Evolutionary conservation across 345 rosid species (phyloP).

Genomic region (Eutrema japonicum): DNA sequence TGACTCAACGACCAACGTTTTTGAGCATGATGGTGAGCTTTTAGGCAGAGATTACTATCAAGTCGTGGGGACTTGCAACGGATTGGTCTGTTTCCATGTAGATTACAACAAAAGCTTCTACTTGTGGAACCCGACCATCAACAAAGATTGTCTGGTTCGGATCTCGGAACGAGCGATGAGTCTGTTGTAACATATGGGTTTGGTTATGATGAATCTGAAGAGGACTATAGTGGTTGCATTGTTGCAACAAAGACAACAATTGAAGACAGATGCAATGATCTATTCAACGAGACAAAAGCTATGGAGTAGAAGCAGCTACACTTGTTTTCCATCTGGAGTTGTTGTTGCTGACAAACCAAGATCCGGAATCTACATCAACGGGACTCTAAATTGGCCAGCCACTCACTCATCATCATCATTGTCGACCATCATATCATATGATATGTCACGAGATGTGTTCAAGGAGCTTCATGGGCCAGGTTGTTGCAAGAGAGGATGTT

Average conservation of each 20-base stretch:
- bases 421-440: constrained; percentile 39
- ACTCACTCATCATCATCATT: constrained; percentile 13
- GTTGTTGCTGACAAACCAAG: constrained; percentile 27
- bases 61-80: constrained; percentile 50
- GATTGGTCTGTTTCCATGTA: constrained; percentile 44
- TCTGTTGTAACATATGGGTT: constrained; percentile 38
- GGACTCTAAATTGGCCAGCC: constrained; percentile 44
- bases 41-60: constrained; percentile 46
- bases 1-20: constrained; percentile 11
- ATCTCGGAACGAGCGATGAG: constrained; percentile 22
- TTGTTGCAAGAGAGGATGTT: constrained; percentile 38
- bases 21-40: constrained; percentile 41
- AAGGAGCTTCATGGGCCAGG: constrained; percentile 24
- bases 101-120: constrained; percentile 34
- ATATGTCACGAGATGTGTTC: constrained; percentile 41
- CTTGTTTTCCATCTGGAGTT: constrained; percentile 20
- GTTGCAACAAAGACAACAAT: constrained; percentile 27
- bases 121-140: constrained; percentile 49
- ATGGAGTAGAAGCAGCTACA: constrained; percentile 39
- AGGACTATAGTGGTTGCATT: constrained; percentile 44
- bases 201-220: constrained; percentile 44
- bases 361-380: constrained; percentile 41
- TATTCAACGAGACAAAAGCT: constrained; percentile 37
- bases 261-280: constrained; percentile 27
- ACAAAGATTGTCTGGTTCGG: constrained; percentile 39